Base-by-base conservation (phyloP, 805 yeast genomes). In the Schizosaccharomyces osmophilus region DNA sequence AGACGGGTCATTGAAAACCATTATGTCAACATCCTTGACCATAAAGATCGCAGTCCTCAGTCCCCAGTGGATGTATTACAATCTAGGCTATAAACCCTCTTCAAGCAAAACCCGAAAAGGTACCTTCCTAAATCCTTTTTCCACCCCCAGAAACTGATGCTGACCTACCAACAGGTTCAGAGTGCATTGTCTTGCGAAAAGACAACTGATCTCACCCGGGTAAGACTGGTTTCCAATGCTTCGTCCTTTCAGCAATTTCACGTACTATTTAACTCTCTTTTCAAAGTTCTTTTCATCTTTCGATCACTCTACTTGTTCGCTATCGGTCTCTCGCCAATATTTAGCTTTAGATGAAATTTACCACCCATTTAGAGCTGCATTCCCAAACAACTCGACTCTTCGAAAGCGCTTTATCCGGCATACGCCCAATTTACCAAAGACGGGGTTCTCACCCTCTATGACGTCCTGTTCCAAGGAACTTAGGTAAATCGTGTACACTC, bases 311-410 rank as follows among this genome's bases (percentile, higher is more conserved):
- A 72, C 75, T 72, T 73, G 75, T 72, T 72, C 74, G 74, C 74
- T 73, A 73, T 72, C 75, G 74, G 75, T 72, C 74, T 72, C 75
- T 72, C 74, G 74, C 76, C 74, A 71, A 72, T 72, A 73, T 72
- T 73, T 71, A 73, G 75, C 75, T 70, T 73, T 71, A 72, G 73
- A 71, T 71, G 75, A 74, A 71, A 69, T 70, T 66, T 68, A 69
- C 72, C 71, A 69, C 72, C 71, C 70, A 65, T 67, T 67, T 72
- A 71, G 73, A 67, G 74, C 75, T 72, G 74, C 74, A 72, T 71
- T 71, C 74, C 73, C 74, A 70, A 69, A 69, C 70, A 69, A 70
- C 71, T 70, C 71, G 72, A 69, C 72, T 69, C 72, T 65, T 67
- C 65, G 72, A 66, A 66, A 65, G 66, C 64, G 65, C 69, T 68